These are phyloP conservation scores for Periconia sp. DNA, from an alignment of 2,329 filamentous ascomycete species.

Conservation along the genomic window DNA sequence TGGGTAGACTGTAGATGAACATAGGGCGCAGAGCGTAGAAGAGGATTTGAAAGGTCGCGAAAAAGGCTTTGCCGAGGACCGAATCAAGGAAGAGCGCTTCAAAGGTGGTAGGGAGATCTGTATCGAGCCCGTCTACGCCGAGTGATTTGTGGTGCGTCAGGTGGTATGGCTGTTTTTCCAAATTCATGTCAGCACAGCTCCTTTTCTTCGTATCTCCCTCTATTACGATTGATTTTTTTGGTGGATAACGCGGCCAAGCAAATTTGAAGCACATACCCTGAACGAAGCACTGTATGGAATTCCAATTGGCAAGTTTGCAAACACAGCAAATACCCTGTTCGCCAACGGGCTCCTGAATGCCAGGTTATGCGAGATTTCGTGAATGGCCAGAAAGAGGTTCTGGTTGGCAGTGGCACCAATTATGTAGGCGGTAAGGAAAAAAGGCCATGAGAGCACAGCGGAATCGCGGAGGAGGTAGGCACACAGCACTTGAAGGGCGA, in stretches of 20 bases:
- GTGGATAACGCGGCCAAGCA: too few species aligned
- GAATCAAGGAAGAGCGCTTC: slow-evolving; percentile 95
- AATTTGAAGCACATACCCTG: slow-evolving; percentile 58
- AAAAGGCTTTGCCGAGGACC: slow-evolving; percentile 94
- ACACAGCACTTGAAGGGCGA: slow-evolving; percentile 75
- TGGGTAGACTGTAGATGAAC: slow-evolving; percentile 85
- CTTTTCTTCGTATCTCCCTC: background rate
- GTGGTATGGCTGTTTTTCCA: slow-evolving; percentile 75
- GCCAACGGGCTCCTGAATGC: slow-evolving; percentile 79
- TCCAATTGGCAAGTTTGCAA: slow-evolving; percentile 94
- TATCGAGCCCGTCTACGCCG: slow-evolving; percentile 93
- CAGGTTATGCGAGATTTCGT: slow-evolving; percentile 98
- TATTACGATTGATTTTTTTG: background rate
- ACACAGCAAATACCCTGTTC: slow-evolving; percentile 85
- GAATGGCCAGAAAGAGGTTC: slow-evolving; percentile 97
- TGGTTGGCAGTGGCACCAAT: slow-evolving; percentile 96
- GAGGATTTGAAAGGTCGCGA: slow-evolving; percentile 98
- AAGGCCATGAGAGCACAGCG: slow-evolving; percentile 78
- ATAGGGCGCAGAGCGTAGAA: slow-evolving; percentile 98
- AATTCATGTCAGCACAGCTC: slow-evolving; percentile 17
- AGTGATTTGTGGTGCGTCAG: slow-evolving; percentile 99
- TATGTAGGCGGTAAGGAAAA: slow-evolving; percentile 85
- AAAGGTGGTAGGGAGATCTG: slow-evolving; percentile 87
- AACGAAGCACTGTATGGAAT: slow-evolving; percentile 96
- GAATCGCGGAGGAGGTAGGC: slow-evolving; percentile 77